Evolutionary conservation across 2,329 filamentous ascomycete genomes (phyloP), one percentile per base, ranked within the genome.

Genomic region (Sporothrix mexicana): DNA sequence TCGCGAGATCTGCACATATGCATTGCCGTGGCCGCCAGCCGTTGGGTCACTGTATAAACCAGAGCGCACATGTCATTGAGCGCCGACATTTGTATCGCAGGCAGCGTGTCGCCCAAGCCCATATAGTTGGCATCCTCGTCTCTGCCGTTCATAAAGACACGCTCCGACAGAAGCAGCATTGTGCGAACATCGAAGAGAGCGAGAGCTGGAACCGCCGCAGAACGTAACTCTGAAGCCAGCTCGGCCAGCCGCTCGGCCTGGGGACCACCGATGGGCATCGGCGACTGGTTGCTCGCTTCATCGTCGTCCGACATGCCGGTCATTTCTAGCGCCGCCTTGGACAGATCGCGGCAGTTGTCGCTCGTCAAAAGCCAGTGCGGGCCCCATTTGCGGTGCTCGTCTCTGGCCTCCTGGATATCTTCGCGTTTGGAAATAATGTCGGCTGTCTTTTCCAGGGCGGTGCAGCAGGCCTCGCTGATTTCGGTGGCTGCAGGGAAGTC

Each of bases 41-140:
- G 87, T 73, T 88, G 88, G 0, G 92, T 95, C 15, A 96, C 76
- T 70, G 88, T 92, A 0, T 92, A 79, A 0, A 87, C 84, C 1
- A 97, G 80, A 9, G 88, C 87, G 77, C 94, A 86, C 61, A 97
- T 91, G 76, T 96, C 93, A 5, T 88, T 86, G n/a, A 97, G 86
- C 0, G 92, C 90, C 1, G 93, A 94, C 7, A 90, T 88, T 76
- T 92, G 90, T 25, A 97, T 88, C 0, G 91, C 89, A 0, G 94
- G 94, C 2, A 84, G 84, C 72, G 45, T 45, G 41, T 88, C 85
- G 23, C 86, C 85, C 8, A 92, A 77, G 53, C 83, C 84, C 47
- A 83, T 84, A 93, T 93, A 97, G 78, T 93, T 94, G 72, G 88
- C 86, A 71, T 89, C 88, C 13, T 85, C 82, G 57, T 87, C 83